Base-by-base conservation (phyloP, 306 rosid genomes). In the Acacia melanoxylon region DNA sequence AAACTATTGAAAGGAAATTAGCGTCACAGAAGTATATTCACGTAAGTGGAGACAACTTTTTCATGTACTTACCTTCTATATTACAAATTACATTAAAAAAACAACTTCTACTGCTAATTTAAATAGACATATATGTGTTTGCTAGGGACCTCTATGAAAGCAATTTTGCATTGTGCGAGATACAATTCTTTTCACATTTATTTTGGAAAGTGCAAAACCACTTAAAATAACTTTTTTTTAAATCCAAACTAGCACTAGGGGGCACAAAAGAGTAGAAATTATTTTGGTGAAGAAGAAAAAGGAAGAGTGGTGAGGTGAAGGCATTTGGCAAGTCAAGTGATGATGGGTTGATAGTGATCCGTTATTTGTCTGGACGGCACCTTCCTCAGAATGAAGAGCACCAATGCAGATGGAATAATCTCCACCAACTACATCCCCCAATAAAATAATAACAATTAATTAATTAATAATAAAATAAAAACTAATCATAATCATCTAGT, bases 291-390 rank as follows among this genome's bases (percentile, higher is more conserved):
- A 51, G 16, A 15, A 14, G 4, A 56, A 19, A 33, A 17, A 69
- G 6, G 35, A 51, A 17, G 58, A 1, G 2, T n/a, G 4, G 20
- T 13, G 10, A 51, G 59, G 10, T 17, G 58, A 19, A 19, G 61
- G 61, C 11, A 2, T 8, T 2, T 7, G 62, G 62, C 22, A 19
- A 56, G 25, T 56, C 62, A 56, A 6, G 62, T n/a, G 25, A 56
- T 85, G 54, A 91, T 89, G 56, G 96, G 92, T 63, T 93, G 96
- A 77, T 93, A 93, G 25, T 91, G 96, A 75, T 89, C 97, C 15
- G 97, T 89, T 29, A 87, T 85, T 40, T 92, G 84, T 78, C 88
- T 88, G 22, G 91, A 93, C 8, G 97, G 96, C 61, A 93, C 83
- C 89, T 93, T 93, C 42, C 97, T 59, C 74, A 93, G 85, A 72